Base-by-base conservation (phyloP, 345 rosid species). In the Diplotaxis tenuifolia region DNA sequence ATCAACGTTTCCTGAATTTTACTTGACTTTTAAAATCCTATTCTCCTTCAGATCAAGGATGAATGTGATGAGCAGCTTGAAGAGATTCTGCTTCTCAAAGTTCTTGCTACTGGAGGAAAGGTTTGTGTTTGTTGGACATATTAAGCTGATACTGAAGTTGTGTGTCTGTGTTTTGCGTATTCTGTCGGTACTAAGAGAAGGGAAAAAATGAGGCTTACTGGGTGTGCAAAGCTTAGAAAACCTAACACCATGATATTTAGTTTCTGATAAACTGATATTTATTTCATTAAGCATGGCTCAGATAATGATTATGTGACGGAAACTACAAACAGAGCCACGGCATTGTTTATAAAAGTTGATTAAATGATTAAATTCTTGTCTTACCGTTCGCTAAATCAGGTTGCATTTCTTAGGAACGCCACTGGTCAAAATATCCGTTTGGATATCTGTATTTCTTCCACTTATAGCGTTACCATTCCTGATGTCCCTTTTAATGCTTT, bases 51-150 rank as follows among this genome's bases (percentile, higher is more conserved):
- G 98, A 80, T 72, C 75, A 86, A 79, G 28, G 88, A 81, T 61
- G 78, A 67, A 36, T 69, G 73, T 60, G 85, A 78, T 18, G 76
- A 80, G 72, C 67, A 80, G 82, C 71, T 21, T 70, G 94, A 87
- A 78, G 98, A 93, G 85, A 80, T 63, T 53, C 76, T 88, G 49
- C 84, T 93, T 83, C 81, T 91, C 59, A 88, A 93, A 81, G 85
- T 91, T 81, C 89, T 84, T 82, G 96, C 96, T 74, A 78, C 85
- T 49, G 97, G 98, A 52, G 98, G 91, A 84, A 91, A 93, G 98
- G 98, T 93, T 80, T 70, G 96, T 81, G 34, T 65, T 54, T 40
- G 58, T 67, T 68, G 27, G 61, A 62, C 38, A 34, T 63, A 21
- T 42, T 68, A 57, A 45, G 57, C 56, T 75, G 56, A 38, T 60